Conservation (phyloP, 208 protist species). For the Balamuthia mandrillaris region DNA sequence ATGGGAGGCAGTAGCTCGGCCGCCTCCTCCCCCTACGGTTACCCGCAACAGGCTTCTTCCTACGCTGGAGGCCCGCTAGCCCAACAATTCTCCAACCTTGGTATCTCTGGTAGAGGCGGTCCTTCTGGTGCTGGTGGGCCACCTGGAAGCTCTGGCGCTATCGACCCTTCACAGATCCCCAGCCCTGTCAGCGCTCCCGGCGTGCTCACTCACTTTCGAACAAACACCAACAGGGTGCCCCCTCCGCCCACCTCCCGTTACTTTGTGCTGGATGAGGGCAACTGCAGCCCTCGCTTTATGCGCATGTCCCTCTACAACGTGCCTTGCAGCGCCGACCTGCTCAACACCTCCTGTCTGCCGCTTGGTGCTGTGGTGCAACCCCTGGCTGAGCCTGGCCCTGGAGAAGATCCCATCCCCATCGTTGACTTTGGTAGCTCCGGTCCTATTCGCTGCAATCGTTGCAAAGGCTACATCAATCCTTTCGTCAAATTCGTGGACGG, state of each 20-base stretch:
- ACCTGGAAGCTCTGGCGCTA: too few relatives aligned
- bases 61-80: too few relatives aligned
- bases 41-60: too few relatives aligned
- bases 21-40: too few relatives aligned
- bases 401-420: conserved; percentile 1
- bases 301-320: conserved; percentile 31
- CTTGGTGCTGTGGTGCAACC: conserved; percentile 29
- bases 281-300: conserved; percentile 39
- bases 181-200: too few relatives aligned
- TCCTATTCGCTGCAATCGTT: conserved; percentile 75
- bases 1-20: too few relatives aligned
- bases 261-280: conserved; percentile 11
- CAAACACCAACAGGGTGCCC: too few relatives aligned
- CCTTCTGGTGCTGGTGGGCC: too few relatives aligned
- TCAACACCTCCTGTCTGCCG: not conserved
- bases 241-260: not conserved
- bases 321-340: not conserved
- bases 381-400: conserved; percentile 13
- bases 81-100: too few relatives aligned
- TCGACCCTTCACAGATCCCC: too few relatives aligned
- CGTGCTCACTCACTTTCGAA: too few relatives aligned
- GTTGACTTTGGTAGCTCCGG: conserved; percentile 50
- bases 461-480: conserved; percentile 94
- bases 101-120: too few relatives aligned
- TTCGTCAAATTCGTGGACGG: conserved; percentile 90